Conservation (phyloP, 2,329 filamentous ascomycete genomes). For the Leptosphaerulina australis region DNA sequence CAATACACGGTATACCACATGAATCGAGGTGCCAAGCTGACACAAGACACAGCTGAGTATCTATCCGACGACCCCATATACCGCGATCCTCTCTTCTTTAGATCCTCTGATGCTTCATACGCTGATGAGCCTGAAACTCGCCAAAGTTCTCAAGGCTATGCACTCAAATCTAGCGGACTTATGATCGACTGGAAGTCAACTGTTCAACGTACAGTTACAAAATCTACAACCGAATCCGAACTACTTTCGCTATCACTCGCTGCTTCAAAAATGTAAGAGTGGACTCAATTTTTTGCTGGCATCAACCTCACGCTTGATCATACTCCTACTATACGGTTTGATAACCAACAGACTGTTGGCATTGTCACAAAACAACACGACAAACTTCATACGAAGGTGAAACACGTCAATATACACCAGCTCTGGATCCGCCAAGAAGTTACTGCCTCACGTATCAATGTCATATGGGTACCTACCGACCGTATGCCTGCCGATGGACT, state of each 20-base stretch:
- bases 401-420: neutral
- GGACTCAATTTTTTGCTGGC: neutral
- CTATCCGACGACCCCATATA: too few species aligned
- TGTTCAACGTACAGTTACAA: constrained; percentile 15
- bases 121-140: constrained; percentile 14
- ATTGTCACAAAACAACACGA: neutral
- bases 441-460: neutral
- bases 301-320: constrained; percentile 1
- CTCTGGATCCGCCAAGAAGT: neutral
- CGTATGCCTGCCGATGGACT: neutral
- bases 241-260: neutral
- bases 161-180: constrained; percentile 13
- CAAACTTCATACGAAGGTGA: neutral
- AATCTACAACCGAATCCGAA: constrained; percentile 12
- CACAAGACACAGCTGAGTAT: too few species aligned
- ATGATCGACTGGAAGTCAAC: constrained; percentile 21
- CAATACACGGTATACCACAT: too few species aligned
- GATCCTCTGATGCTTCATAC: constrained; percentile 22
- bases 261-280: neutral
- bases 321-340: neutral
- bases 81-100: too few species aligned
- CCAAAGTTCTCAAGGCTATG: constrained; percentile 18
- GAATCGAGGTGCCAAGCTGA: too few species aligned
- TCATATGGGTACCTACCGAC: neutral
- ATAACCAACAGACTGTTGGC: neutral